Evolutionary conservation across 1,139 yeast species (phyloP), one percentile per base, ranked within the genome.

Genomic region (Yamadazyma sp.): DNA sequence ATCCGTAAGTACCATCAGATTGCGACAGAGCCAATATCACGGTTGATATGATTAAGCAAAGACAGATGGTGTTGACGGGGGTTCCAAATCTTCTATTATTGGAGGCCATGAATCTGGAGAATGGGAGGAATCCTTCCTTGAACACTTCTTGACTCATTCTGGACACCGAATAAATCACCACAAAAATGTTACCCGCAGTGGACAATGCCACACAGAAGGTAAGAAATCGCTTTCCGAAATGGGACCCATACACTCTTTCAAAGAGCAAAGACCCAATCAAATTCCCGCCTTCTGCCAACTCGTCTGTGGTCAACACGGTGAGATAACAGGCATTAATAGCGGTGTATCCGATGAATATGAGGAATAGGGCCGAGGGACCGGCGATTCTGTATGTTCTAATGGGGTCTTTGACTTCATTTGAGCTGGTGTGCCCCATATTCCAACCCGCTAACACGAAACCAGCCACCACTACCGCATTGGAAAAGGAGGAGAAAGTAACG

Each of bases 1-100:
- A 84, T 52, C 82, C 80, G 64, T 85, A 86, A 25, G 89, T 83
- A 52, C 85, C 92, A 15, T 89, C 90, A 21, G 82, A 78, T 8
- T 92, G 90, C 22, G 87, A 82, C 2, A 81, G 76, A 2, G 79
- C 51, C 41, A 85, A 67, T n/a, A 85, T 54, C 3, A 56, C 13
- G 0, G 69, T 60, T 2, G 73, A 58, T 11, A 70, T 47, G 2
- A 47, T 24, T 14, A 66, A 57, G 43, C 73, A 64, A 62, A 56
- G 76, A 47, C 51, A 28, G 23, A 70, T 56, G 0, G 82, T 61
- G 8, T 73, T 73, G 15, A 80, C 53, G 2, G 87, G 86, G 1
- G 84, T 76, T 11, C 76, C 78, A 41, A 59, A 64, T 2, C 82
- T 82, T 67, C 71, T 69, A 46, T 78, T 80, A 46, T 79, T 80